Evolutionary conservation across 345 rosid species (phyloP).

Genomic region (Litchi chinensis): DNA sequence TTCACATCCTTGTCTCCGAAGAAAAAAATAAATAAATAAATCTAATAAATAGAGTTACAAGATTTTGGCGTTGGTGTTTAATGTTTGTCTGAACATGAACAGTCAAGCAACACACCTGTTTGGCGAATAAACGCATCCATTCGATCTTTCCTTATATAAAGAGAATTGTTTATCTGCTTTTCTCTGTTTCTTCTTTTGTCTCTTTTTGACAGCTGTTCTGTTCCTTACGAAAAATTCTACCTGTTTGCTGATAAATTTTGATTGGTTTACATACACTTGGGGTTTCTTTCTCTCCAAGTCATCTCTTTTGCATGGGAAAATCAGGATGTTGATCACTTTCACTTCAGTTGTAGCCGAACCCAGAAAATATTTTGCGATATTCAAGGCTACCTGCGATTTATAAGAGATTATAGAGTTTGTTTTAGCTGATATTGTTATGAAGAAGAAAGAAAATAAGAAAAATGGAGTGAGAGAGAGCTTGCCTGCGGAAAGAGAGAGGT

Average conservation of each 20-base stretch:
- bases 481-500: too few species aligned
- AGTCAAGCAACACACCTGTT: neutral
- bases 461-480: too few species aligned
- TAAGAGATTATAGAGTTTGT: too few species aligned
- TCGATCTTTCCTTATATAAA: neutral
- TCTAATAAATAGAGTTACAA: neutral
- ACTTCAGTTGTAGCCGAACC: neutral
- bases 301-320: neutral
- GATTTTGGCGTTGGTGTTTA: neutral
- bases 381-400: too few species aligned
- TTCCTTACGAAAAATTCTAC: neutral
- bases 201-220: neutral
- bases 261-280: neutral
- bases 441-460: too few species aligned
- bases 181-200: neutral
- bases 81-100: neutral
- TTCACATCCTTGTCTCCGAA: neutral
- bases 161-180: neutral
- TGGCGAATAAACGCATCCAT: neutral
- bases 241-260: neutral
- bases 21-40: neutral
- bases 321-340: neutral
- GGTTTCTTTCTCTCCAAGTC: neutral
- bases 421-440: too few species aligned
- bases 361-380: too few species aligned